phyloP scores from a whole-genome alignment of 2,329 filamentous ascomycete species.

The Fusarium pseudonygamai region DNA sequence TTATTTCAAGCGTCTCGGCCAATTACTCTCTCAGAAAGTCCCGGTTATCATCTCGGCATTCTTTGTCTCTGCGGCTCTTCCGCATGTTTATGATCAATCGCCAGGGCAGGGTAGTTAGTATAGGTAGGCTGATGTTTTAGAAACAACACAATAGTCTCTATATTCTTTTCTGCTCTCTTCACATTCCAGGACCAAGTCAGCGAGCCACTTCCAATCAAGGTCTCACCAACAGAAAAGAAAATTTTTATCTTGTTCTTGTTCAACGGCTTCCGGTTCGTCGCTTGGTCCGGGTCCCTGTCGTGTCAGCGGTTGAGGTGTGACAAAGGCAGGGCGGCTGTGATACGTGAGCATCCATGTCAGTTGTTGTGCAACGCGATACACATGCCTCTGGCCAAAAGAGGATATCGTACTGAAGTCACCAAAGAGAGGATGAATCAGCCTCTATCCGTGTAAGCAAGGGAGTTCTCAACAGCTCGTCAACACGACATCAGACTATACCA shows the following conservation, averaged over 20 bases:
- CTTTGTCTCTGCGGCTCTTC: constrained; percentile 18
- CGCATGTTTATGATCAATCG: constrained; percentile 11
- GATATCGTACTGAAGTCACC: constrained; percentile 2
- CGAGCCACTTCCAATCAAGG: constrained; percentile 16
- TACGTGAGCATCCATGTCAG: constrained; percentile 12
- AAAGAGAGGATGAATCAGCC: constrained; percentile 4
- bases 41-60: constrained; percentile 9
- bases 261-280: constrained; percentile 18
- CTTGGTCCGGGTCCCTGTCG: constrained; percentile 28
- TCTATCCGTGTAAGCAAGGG: constrained; percentile 8
- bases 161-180: not conserved
- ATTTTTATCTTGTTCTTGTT: not conserved
- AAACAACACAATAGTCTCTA: constrained; percentile 16
- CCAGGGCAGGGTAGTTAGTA: constrained; percentile 23
- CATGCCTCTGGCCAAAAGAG: constrained; percentile 14
- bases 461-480: constrained; percentile 7
- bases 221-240: constrained; percentile 20
- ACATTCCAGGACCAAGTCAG: constrained; percentile 26
- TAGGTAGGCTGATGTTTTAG: constrained; percentile 19
- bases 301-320: constrained; percentile 16
- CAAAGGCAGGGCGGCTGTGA: constrained; percentile 30
- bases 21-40: not conserved
- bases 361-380: constrained; percentile 27
- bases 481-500: constrained; percentile 3
- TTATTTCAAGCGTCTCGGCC: not conserved